Evolutionary conservation across 352 stramenopile genomes (phyloP), one percentile per base, ranked within the genome.

Genomic region (Pythium sp.): DNA sequence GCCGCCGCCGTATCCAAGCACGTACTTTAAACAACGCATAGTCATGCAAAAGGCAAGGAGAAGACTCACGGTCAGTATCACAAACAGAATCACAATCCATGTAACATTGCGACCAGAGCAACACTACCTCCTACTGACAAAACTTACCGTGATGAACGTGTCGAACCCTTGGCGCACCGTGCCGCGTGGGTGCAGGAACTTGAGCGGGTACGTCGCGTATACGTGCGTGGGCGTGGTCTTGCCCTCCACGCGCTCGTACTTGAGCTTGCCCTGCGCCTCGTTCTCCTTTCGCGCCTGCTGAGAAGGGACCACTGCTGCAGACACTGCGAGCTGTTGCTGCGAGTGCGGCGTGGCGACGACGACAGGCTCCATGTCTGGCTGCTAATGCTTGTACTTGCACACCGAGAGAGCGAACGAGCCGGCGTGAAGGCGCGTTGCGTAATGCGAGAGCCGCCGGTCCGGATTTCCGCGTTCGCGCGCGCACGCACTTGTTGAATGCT

Each of bases 121-220:
- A 32, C 15, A 49, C 41, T 22, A 15, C 41, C 41, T 49, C 41
- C n/a, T n/a, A 9, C 5, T 62, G 46, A 30, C 57, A 34, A 8
- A 55, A 67, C 81, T 46, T 51, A 94, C 88, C 61, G 85, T 93
- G 56, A 94, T 84, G 70, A 79, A 89, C 22, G 86, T 92, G 69
- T 90, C 84, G 54, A 86, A 87, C 30, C 72, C 58, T 41, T 85
- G 83, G 59, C 83, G 76, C 43, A 93, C 82, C 20, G 79, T 82
- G 18, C 74, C 76, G 43, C 77, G 80, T 51, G 88, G 88, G 43
- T 94, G 88, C 30, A 96, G 77, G 71, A 96, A 96, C 71, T 96
- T 96, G 71, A 96, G 74, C 60, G 88, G 88, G 51, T 96, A 96
- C 66, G 85, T 90, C 57, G 85, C 88, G 71, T 87, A 94, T 64